phyloP scores from a whole-genome alignment of 805 yeast species.

The Yamadazyma sp. region DNA sequence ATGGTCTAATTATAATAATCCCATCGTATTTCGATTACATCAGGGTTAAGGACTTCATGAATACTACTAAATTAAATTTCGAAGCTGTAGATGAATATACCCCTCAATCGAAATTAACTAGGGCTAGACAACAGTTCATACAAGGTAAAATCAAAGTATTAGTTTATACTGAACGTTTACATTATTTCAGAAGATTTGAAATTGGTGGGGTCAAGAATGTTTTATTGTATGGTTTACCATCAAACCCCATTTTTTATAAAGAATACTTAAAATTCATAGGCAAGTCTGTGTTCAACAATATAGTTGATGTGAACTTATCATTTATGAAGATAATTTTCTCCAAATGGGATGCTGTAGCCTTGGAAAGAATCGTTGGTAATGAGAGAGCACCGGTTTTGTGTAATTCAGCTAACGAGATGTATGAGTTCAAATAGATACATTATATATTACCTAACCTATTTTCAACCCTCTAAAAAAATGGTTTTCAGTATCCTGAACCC shows the following conservation, averaged over 20 bases:
- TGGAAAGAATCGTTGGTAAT: constrained; percentile 84
- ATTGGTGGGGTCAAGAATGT: constrained; percentile 81
- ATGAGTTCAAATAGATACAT: constrained; percentile 53
- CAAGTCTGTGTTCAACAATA: constrained; percentile 53
- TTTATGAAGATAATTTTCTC: constrained; percentile 62
- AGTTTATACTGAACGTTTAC: constrained; percentile 92
- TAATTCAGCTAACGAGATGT: constrained; percentile 68
- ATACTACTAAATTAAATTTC: constrained; percentile 60
- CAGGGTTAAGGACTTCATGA: constrained; percentile 68
- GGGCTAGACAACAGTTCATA: constrained; percentile 68
- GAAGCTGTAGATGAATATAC: constrained; percentile 84
- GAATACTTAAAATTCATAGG: constrained; percentile 74
- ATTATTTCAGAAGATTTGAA: constrained; percentile 84
- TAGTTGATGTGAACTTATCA: constrained; percentile 43
- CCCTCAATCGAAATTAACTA: constrained; percentile 62
- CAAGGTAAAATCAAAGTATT: constrained; percentile 61
- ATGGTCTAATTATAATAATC: constrained; percentile 75
- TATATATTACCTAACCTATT: too few species aligned
- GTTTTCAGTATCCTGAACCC: too few species aligned
- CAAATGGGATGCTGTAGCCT: constrained; percentile 72
- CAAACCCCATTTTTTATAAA: constrained; percentile 77
- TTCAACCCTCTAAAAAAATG: too few species aligned
- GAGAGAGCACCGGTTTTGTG: constrained; percentile 66
- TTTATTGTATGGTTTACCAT: constrained; percentile 79
- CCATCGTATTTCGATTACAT: constrained; percentile 87